Base-by-base conservation (phyloP, 257 asterid genomes). In the Avicennia marina region DNA sequence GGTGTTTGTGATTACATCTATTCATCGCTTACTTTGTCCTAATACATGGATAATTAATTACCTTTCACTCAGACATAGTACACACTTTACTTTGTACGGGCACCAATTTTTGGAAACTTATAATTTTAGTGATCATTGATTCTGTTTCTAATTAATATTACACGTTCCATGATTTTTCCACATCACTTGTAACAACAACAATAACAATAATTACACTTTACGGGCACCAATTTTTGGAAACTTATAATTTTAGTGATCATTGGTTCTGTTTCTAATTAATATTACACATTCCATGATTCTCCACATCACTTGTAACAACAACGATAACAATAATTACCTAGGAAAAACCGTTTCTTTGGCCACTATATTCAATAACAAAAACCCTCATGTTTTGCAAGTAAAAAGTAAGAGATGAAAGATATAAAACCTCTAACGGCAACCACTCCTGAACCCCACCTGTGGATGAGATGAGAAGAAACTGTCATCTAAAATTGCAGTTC, bases 1-100 rank as follows among this genome's bases (percentile, higher is more conserved):
- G n/a, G 34, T 5, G 17, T n/a, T 22, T 11, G 53, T 13, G 32
- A 22, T 48, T 13, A n/a, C n/a, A 22, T 20, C 6, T n/a, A 9
- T 36, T 8, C 42, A 42, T 12, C 17, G 43, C 42, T 18, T 32
- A 20, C 7, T 43, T 58, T 58, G 53, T 58, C 64, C 53, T 58
- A 27, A 58, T 21, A 20, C 17, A 34, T 31, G 44, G 45, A 59
- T n/a, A n/a, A n/a, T n/a, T 59, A 45, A 43, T 10, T 17, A 12
- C 31, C 44, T 13, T 13, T 43, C 21, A 20, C 46, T 59, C 45
- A 59, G 31, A 24, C 20, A 32, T n/a, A 32, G 47, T 45, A 15
- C 33, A 11, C 1, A 36, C 16, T 58, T 43, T 43, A 29, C 11
- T 58, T 26, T 58, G 17, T 7, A 43, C 27, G 43, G 29, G 16